Evolutionary conservation across 179 eudicot genomes (phyloP).

Genomic region (Silene vulgaris): DNA sequence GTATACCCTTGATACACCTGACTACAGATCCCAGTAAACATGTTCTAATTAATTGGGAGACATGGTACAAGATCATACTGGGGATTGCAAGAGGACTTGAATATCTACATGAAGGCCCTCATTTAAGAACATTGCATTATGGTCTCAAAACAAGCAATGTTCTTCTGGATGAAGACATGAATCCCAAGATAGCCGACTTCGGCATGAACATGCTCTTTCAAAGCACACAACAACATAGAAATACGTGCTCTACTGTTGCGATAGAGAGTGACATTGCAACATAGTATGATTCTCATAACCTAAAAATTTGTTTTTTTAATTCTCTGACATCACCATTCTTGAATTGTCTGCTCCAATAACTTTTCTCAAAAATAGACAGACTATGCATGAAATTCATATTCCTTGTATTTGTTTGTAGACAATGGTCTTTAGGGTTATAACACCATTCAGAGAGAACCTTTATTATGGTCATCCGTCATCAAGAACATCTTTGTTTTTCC

Average conservation of each 20-base stretch:
- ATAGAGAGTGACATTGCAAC: conserved; percentile 4
- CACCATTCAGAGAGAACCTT: too few relatives aligned
- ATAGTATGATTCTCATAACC: background rate
- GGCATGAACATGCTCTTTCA: background rate
- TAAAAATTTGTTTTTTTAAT: background rate
- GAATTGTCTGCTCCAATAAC: background rate
- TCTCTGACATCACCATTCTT: background rate
- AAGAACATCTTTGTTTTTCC: too few relatives aligned
- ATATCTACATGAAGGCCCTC: conserved; percentile 8
- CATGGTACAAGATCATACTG: conserved; percentile 10
- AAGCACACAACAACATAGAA: background rate
- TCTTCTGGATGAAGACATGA: conserved; percentile 12
- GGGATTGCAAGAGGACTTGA: conserved; percentile 13
- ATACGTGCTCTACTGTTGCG: conserved; percentile 1
- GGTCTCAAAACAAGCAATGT: conserved; percentile 16
- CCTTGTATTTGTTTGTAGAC: too few relatives aligned
- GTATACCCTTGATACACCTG: background rate
- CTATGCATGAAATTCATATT: too few relatives aligned
- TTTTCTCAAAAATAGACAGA: background rate
- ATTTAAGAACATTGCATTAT: background rate
- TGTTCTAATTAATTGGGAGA: conserved; percentile 4
- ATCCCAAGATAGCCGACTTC: conserved; percentile 13
- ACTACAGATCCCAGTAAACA: conserved; percentile 10
- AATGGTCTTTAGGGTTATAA: too few relatives aligned
- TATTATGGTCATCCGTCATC: too few relatives aligned